Percentiles rank a stretch among this genome's conserved stretches.
Evolutionary conservation across 1,284 basidiomycete species (phyloP).

Genomic region (Pterulicium gracile): DNA sequence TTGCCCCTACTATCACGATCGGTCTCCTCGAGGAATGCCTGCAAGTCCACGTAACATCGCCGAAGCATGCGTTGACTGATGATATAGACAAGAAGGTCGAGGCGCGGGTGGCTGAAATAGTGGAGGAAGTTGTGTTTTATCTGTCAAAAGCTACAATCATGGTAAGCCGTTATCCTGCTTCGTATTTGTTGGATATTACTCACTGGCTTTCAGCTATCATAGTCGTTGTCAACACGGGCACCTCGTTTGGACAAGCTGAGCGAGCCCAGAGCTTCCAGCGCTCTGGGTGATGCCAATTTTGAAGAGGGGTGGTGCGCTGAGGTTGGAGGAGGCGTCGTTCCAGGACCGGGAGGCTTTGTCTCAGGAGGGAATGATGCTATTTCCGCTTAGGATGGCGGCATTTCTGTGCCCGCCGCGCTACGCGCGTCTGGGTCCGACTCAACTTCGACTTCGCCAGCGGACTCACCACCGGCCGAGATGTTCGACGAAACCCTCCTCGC

Average conservation of each 20-base stretch:
- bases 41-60: slow-evolving; percentile 19
- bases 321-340: too few relatives aligned
- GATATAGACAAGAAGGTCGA: slow-evolving; percentile 22
- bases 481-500: too few relatives aligned
- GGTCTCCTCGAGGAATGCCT: slow-evolving; percentile 13
- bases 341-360: too few relatives aligned
- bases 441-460: too few relatives aligned
- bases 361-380: too few relatives aligned
- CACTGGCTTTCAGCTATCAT: slow-evolving; percentile 14
- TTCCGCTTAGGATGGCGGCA: too few relatives aligned
- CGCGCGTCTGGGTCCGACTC: too few relatives aligned
- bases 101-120: slow-evolving; percentile 19
- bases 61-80: slow-evolving; percentile 20
- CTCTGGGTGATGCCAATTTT: slow-evolving; percentile 18
- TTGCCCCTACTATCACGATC: slow-evolving; percentile 18
- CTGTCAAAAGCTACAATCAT: slow-evolving; percentile 16
- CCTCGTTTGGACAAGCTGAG: slow-evolving; percentile 1
- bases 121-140: slow-evolving; percentile 23
- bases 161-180: slow-evolving; percentile 6
- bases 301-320: too few relatives aligned
- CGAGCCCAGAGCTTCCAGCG: slow-evolving; percentile 21
- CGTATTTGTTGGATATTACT: slow-evolving; percentile 4
- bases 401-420: too few relatives aligned
- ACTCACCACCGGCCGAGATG: too few relatives aligned
- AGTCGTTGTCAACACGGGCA: slow-evolving; percentile 4